phyloP scores from a whole-genome alignment of 305 asterid genomes.

The Ajuga reptans region DNA sequence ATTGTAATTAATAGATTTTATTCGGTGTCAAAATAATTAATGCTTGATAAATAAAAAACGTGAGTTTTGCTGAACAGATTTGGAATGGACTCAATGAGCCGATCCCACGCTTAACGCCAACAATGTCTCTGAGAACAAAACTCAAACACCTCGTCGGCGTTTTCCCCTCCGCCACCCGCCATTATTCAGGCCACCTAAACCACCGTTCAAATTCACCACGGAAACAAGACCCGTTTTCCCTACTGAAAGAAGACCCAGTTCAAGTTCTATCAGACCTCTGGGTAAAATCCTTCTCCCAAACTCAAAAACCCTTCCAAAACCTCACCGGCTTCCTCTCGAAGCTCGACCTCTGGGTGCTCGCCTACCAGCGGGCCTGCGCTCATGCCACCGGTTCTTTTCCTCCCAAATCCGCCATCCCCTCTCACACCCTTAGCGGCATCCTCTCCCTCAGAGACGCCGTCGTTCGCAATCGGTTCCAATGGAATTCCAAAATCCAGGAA shows the following conservation, averaged over 20 bases:
- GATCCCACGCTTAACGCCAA: too few relatives aligned
- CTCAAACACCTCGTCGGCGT: constrained; percentile 51
- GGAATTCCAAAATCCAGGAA: constrained; percentile 58
- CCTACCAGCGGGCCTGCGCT: constrained; percentile 88
- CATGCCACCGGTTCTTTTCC: constrained; percentile 81
- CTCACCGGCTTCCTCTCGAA: constrained; percentile 84
- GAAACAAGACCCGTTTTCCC: constrained; percentile 45
- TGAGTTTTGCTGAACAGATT: too few relatives aligned
- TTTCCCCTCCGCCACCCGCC: constrained; percentile 30
- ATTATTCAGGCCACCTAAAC: constrained; percentile 25
- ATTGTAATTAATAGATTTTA: too few relatives aligned
- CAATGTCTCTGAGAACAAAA: constrained; percentile 56
- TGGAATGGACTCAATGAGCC: too few relatives aligned
- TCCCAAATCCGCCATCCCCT: constrained; percentile 56
- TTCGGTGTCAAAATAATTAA: too few relatives aligned
- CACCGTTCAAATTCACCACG: constrained; percentile 24
- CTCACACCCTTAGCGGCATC: constrained; percentile 45
- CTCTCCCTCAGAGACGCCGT: constrained; percentile 61
- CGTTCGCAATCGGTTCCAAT: constrained; percentile 43
- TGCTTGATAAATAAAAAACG: too few relatives aligned
- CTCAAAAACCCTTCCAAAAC: constrained; percentile 52
- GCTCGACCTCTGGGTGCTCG: constrained; percentile 83
- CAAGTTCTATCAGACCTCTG: constrained; percentile 67
- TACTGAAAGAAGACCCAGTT: constrained; percentile 70
- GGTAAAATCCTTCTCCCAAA: constrained; percentile 73